A percentile compares a stretch with the other conserved stretches of the same genome.
phyloP scores from a whole-genome alignment of 768 basidiomycete genomes.

The Boletus bicolor region DNA sequence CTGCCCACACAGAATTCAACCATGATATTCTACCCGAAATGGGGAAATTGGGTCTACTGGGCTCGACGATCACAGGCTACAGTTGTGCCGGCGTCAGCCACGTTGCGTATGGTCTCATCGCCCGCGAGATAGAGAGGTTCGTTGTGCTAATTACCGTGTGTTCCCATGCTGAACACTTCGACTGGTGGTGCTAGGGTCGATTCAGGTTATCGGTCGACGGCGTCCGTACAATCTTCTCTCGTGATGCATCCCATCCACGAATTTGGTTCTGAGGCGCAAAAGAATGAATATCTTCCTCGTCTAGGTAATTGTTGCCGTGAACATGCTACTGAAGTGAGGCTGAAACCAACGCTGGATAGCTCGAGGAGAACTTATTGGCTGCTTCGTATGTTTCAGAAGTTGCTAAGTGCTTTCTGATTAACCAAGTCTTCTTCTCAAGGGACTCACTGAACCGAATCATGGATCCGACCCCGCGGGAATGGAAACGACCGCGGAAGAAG shows the following conservation, averaged over 20 bases:
- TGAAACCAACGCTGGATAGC: slow-evolving; percentile 41
- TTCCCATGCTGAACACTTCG: background rate
- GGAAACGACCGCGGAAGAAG: slow-evolving; percentile 88
- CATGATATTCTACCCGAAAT: slow-evolving; percentile 78
- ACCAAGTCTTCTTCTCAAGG: slow-evolving; percentile 44
- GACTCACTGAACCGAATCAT: slow-evolving; percentile 94
- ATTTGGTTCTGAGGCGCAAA: slow-evolving; percentile 87
- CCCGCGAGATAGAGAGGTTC: slow-evolving; percentile 89
- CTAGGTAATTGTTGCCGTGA: slow-evolving; percentile 49
- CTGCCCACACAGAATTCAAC: slow-evolving; percentile 60
- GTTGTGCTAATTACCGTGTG: slow-evolving; percentile 6
- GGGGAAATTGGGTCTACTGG: slow-evolving; percentile 88
- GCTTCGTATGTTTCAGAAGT: slow-evolving; percentile 64
- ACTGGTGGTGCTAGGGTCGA: slow-evolving; percentile 60
- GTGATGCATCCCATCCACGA: slow-evolving; percentile 94
- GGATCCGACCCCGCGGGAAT: slow-evolving; percentile 98
- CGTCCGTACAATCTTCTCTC: slow-evolving; percentile 93
- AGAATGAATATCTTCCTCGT: slow-evolving; percentile 84
- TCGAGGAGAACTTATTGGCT: slow-evolving; percentile 83
- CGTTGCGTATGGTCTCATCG: slow-evolving; percentile 92
- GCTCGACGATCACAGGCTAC: slow-evolving; percentile 90
- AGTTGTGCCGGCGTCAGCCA: slow-evolving; percentile 90
- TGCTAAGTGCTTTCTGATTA: background rate
- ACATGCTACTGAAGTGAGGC: background rate
- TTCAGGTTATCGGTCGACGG: slow-evolving; percentile 92